A percentile compares a stretch with the other conserved stretches of the same genome.
phyloP scores from a whole-genome alignment of 2,329 filamentous ascomycete genomes.

The Acrocalymma vagum region DNA sequence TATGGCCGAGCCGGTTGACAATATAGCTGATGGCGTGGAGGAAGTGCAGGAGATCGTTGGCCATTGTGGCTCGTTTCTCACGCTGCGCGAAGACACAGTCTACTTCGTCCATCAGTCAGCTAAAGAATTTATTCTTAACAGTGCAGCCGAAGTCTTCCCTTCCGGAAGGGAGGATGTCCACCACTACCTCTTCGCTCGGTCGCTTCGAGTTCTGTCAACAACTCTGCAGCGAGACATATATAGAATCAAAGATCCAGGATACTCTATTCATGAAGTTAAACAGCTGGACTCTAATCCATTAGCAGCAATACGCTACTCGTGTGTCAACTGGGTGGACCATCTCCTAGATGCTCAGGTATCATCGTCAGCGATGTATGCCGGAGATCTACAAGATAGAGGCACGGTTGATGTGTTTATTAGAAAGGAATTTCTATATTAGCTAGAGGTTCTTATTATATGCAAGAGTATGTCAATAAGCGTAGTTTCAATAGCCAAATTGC shows the following conservation, averaged over 20 bases:
- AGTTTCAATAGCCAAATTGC: constrained; percentile 18
- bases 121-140: constrained; percentile 48
- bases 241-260: constrained; percentile 17
- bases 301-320: constrained; percentile 29
- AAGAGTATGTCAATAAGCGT: constrained; percentile 19
- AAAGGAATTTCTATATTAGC: constrained; percentile 20
- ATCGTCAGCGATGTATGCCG: not conserved
- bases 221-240: constrained; percentile 35
- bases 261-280: constrained; percentile 22
- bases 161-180: constrained; percentile 17
- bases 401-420: constrained; percentile 10
- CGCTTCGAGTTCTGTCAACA: constrained; percentile 32
- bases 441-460: constrained; percentile 22
- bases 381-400: constrained; percentile 8
- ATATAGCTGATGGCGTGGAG: constrained; percentile 11
- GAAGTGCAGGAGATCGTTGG: constrained; percentile 35
- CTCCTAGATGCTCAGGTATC: constrained; percentile 22
- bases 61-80: constrained; percentile 43
- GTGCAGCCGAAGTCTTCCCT: constrained; percentile 33
- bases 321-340: constrained; percentile 44
- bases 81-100: constrained; percentile 1
- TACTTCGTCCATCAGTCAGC: constrained; percentile 53
- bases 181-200: constrained; percentile 28
- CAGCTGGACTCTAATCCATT: constrained; percentile 30
- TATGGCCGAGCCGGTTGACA: no score